Evolutionary conservation across 768 basidiomycete species (phyloP).

Genomic region (Leccinum ochraceum): DNA sequence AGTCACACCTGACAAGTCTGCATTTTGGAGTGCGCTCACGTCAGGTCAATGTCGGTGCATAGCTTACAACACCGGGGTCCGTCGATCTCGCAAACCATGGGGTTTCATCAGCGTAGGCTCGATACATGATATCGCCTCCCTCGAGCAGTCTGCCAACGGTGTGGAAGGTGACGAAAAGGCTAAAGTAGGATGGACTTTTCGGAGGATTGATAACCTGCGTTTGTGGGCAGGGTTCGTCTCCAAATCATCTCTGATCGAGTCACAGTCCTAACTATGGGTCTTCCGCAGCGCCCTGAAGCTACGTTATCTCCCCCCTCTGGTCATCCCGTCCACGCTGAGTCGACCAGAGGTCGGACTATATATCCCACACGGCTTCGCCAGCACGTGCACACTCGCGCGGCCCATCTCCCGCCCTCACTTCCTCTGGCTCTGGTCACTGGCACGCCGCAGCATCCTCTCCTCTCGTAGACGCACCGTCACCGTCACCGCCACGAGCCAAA

Average conservation of each 20-base stretch:
- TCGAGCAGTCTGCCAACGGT: slow-evolving; percentile 43
- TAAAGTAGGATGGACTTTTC: slow-evolving; percentile 78
- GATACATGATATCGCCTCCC: too few species aligned
- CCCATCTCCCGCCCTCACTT: slow-evolving; percentile 23
- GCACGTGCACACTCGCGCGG: slow-evolving; percentile 20
- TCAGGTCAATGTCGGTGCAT: too few species aligned
- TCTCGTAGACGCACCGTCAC: slow-evolving; percentile 19
- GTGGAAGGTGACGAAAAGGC: slow-evolving; percentile 40
- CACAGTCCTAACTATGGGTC: not conserved
- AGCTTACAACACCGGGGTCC: too few species aligned
- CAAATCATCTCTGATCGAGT: not conserved
- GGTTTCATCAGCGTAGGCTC: too few species aligned
- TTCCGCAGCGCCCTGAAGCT: slow-evolving; percentile 72
- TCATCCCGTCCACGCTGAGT: slow-evolving; percentile 45
- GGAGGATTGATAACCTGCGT: slow-evolving; percentile 82
- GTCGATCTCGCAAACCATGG: too few species aligned
- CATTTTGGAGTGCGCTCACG: too few species aligned
- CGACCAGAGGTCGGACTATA: slow-evolving; percentile 23
- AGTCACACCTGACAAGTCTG: too few species aligned
- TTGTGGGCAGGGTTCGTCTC: slow-evolving; percentile 78
- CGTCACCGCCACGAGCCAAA: slow-evolving; percentile 30
- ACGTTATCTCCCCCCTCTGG: slow-evolving; percentile 77
- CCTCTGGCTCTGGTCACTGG: slow-evolving; percentile 8
- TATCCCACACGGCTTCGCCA: slow-evolving; percentile 26
- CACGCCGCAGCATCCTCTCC: slow-evolving; percentile 1